Evolutionary conservation across 1,284 basidiomycete species (phyloP).

Genomic region (Cerrena zonata): DNA sequence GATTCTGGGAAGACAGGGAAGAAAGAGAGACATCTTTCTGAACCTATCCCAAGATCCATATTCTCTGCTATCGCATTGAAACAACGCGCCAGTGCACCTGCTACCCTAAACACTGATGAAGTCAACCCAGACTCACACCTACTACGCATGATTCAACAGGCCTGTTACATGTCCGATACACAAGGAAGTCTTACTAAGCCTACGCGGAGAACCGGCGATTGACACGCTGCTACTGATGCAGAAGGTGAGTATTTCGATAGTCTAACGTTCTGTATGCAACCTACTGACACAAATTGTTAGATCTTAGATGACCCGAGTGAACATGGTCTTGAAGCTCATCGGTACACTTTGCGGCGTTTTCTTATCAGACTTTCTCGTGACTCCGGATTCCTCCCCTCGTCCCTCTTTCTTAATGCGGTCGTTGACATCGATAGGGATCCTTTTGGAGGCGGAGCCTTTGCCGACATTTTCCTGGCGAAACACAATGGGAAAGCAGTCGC

Average conservation of each 20-base stretch:
- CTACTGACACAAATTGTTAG: too few relatives aligned
- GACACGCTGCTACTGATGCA: conserved; percentile 4
- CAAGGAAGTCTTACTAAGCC: background rate
- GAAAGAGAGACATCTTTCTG: conserved; percentile 1
- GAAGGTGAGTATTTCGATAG: conserved; percentile 1
- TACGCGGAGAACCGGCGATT: conserved; percentile 2
- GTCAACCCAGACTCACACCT: background rate
- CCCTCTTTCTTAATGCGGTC: conserved; percentile 7
- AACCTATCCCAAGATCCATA: background rate
- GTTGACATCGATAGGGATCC: conserved; percentile 3
- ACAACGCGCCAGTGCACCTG: background rate
- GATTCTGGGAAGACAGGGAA: background rate
- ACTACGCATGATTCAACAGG: conserved; percentile 1
- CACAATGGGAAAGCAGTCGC: conserved; percentile 1
- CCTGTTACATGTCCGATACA: conserved; percentile 4
- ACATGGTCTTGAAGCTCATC: conserved; percentile 1
- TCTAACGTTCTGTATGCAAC: background rate
- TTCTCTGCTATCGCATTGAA: background rate
- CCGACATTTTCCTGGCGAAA: conserved; percentile 9
- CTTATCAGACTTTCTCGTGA: conserved; percentile 2
- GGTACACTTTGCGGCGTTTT: conserved; percentile 4
- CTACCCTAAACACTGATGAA: background rate
- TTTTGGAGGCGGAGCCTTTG: conserved; percentile 9
- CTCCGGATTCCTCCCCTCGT: conserved; percentile 2
- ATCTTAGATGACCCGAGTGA: conserved; percentile 3